These are phyloP conservation scores for Sordaria brevicollis DNA, from an alignment of 495 filamentous ascomycete species.

Conservation along the genomic window DNA sequence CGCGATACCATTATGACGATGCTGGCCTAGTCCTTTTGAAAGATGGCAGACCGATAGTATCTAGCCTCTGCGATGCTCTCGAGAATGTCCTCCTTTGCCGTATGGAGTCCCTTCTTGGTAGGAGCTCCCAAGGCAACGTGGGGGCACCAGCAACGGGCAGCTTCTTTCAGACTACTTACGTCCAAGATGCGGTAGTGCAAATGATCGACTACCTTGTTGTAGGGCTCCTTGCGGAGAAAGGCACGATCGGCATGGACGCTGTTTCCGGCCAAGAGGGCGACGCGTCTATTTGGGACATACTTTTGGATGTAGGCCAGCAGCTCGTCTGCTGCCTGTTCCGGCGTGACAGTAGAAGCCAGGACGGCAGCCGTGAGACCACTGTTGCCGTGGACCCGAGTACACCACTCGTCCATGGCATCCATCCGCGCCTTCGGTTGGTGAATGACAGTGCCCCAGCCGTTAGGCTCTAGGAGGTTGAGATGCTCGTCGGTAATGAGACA, in stretches of 20 bases:
- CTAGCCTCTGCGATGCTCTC: constrained; percentile 89
- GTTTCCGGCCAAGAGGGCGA: constrained; percentile 77
- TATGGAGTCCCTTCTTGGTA: constrained; percentile 63
- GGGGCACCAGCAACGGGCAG: constrained; percentile 66
- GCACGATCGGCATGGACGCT: constrained; percentile 82
- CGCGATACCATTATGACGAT: neutral
- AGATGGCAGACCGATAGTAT: constrained; percentile 63
- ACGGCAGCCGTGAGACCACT: constrained; percentile 75
- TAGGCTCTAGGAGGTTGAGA: constrained; percentile 62
- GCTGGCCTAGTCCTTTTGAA: constrained; percentile 23
- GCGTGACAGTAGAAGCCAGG: constrained; percentile 58
- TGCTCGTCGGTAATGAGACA: constrained; percentile 83
- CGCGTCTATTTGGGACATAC: constrained; percentile 51
- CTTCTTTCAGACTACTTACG: constrained; percentile 86
- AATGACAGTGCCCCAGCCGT: constrained; percentile 72
- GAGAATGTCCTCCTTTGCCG: constrained; percentile 80
- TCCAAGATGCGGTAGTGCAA: constrained; percentile 87
- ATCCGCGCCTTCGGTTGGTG: constrained; percentile 63
- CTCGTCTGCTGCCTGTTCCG: constrained; percentile 58
- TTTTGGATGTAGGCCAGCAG: constrained; percentile 70
- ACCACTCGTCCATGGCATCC: constrained; percentile 63
- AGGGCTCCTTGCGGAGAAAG: constrained; percentile 68
- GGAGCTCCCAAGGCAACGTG: constrained; percentile 37
- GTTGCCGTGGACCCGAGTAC: constrained; percentile 45
- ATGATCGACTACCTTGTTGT: constrained; percentile 57